A percentile compares a stretch with the other conserved stretches of the same genome.
Conservation (phyloP, 139 green algal species). For the Asterochloris erici region DNA sequence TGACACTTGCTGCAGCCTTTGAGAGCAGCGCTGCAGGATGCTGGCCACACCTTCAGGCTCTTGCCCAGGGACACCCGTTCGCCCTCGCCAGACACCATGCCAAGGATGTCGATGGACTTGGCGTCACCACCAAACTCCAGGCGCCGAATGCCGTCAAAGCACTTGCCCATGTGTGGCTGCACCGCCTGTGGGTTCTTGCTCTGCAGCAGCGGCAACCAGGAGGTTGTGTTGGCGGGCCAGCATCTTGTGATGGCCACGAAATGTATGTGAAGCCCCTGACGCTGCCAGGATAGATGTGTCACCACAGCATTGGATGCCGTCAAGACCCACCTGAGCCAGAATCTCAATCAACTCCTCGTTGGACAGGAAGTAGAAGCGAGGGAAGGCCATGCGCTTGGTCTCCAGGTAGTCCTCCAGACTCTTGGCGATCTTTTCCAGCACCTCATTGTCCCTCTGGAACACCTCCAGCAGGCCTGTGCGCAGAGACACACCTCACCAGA, state of each 20-base stretch:
- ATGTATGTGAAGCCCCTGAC: neutral
- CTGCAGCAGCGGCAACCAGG: neutral
- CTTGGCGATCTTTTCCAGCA: conserved; percentile 84
- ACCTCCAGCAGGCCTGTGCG: conserved; percentile 52
- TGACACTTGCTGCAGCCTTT: too few species aligned
- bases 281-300: neutral
- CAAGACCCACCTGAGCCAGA: conserved; percentile 34
- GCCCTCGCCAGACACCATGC: conserved; percentile 73
- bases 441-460: conserved; percentile 74
- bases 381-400: conserved; percentile 87
- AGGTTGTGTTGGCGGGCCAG: neutral
- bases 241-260: neutral
- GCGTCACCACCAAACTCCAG: conserved; percentile 83
- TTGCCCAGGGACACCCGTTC: conserved; percentile 77
- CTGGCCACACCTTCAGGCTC: conserved; percentile 35
- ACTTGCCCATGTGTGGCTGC: conserved; percentile 87
- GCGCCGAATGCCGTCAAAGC: conserved; percentile 82
- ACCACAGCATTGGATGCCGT: neutral
- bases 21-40: too few species aligned
- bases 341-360: conserved; percentile 91
- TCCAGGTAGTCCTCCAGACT: conserved; percentile 88
- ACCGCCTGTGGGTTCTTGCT: conserved; percentile 56
- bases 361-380: conserved; percentile 83
- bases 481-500: neutral
- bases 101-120: conserved; percentile 72